Conservation (phyloP, 1,284 basidiomycete genomes). For the Sporisorium graminicola region DNA sequence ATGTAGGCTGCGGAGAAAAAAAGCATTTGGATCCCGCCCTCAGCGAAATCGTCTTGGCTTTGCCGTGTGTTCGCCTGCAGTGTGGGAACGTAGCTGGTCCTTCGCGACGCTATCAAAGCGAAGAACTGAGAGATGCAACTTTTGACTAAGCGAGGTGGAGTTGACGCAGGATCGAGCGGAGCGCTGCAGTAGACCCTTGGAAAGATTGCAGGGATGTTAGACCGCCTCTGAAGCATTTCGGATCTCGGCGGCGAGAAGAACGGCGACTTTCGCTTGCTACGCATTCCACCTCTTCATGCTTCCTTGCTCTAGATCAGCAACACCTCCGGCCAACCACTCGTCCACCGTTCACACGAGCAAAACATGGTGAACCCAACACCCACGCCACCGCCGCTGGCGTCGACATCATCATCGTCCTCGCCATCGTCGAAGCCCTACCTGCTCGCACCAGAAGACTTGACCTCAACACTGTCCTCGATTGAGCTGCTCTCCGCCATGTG, state of each 20-base stretch:
- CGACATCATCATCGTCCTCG: no score
- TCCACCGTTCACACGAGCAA: neutral
- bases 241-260: conserved; percentile 8
- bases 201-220: neutral
- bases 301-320: neutral
- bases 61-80: no score
- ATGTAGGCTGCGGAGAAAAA: neutral
- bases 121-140: neutral
- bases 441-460: conserved; percentile 41
- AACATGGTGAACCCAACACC: neutral
- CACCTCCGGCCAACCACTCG: neutral
- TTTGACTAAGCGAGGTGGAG: neutral
- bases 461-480: conserved; percentile 23
- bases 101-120: no score
- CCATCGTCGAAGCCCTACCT: conserved; percentile 7
- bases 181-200: no score
- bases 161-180: no score
- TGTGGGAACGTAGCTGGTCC: no score
- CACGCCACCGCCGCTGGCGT: no score
- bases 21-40: neutral
- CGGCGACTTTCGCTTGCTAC: neutral
- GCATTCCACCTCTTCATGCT: neutral
- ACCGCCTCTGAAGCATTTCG: neutral
- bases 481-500: conserved; percentile 58
- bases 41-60: neutral